Base-by-base conservation (phyloP, 2,329 filamentous ascomycete species). In the Claviceps sp. region DNA sequence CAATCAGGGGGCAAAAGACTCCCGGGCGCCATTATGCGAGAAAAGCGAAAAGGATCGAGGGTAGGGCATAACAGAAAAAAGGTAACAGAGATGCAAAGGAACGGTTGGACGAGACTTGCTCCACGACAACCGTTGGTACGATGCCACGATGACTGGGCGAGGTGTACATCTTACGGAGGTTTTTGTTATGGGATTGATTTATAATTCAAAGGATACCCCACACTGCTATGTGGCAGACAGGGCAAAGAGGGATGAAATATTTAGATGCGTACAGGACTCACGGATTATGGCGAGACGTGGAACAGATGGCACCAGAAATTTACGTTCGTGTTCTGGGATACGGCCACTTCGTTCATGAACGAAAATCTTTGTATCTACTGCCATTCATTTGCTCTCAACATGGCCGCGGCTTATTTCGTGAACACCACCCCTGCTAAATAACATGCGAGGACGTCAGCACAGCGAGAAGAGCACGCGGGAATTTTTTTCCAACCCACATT, bases 281-380 rank as follows among this genome's bases (percentile, higher is more conserved):
- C 14, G 47, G 51, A 50, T 26, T 38, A 47, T 47, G 11, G 47
- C 43, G 46, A 24, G 42, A 38, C 47, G n/a, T 49, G 47, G 38
- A 40, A 38, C 45, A 37, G 43, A 39, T 34, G 22, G 48, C 37
- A 34, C 22, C 43, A 43, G 26, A 45, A 22, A 22, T 39, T 13
- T 3, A 40, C 26, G 24, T 44, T 14, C 41, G 7, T 44, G 14
- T 42, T 50, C 40, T 30, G 48, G 51, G 43, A 50, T 24, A 17
- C 24, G 24, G 24, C 24, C 24, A 26, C 38, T 17, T 38, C 11
- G 11, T 41, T 42, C 14, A 53, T 38, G 43, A 50, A 24, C 34
- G 39, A 19, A 19, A 26, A 53, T 16, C 6, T 43, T 24, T 39
- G 24, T 38, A 30, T 38, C 7, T 44, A n/a, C 16, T 49, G 39